Base-by-base conservation (phyloP, 108 stramenopile species). In the Nitzschia inconspicua region DNA sequence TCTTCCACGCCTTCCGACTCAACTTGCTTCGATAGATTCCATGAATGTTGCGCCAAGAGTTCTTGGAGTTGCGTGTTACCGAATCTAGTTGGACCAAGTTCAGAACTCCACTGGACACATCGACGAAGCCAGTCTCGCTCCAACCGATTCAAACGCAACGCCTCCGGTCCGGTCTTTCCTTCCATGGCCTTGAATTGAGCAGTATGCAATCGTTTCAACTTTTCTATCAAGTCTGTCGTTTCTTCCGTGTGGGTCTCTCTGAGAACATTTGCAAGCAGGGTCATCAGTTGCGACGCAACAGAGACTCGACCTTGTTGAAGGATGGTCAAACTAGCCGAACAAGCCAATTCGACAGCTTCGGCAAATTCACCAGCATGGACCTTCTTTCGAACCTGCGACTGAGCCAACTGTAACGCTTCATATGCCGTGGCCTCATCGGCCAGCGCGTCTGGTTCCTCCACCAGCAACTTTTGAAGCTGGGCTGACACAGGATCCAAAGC, bases 401-500 rank as follows among this genome's bases (percentile, higher is more conserved):
- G 91, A 3, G 91, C 91, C 23, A 92, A 62, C 50, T 92, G 91
- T 48, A 92, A 68, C 32, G 91, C 91, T 73, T 92, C 91, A 57
- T 92, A 92, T 20, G 91, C 91, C 27, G 77, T 86, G 3, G 82
- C 70, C 68, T 92, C 87, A 27, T 86, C 83, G 47, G 47, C 52
- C n/a, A 76, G 58, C 26, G 57, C 52, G 11, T 73, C 71, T 24
- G 75, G 70, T n/a, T 58, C 47, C 14, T 58, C 56, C 8, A 25
- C 46, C 57, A 92, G 52, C 41, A 89, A 70, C 28, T 69, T 48
- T 26, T 83, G 58, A 44, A 92, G 77, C 28, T 82, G 76, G 18
- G 60, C 48, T 20, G 67, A 61, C 32, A 92, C 77, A 22, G 83
- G 73, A 52, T 89, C 91, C 22, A 54, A 44, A 16, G 59, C 67